Evolutionary conservation across 2,329 filamentous ascomycete genomes (phyloP), one percentile per base, ranked within the genome.

Genomic region (Pseudopithomyces chartarum): DNA sequence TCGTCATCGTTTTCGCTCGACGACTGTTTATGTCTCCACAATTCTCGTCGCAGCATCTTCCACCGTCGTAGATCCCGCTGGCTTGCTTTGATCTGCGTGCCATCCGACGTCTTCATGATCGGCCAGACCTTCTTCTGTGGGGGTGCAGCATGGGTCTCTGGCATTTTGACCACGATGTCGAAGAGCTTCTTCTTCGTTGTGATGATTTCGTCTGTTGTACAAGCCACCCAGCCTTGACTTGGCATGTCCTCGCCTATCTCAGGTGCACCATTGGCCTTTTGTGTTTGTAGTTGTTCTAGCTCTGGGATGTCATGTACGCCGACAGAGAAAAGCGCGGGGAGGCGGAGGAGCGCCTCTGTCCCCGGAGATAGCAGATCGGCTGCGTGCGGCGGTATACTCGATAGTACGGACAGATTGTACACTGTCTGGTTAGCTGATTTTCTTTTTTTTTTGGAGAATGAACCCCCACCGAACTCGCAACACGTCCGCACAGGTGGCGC

Each of bases 191-290:
- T 85, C 78, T 98, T 98, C 76, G 91, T 90, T 45, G 87, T 87
- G 13, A 99, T 83, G 56, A 99, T 95, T 69, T 90, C 94, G 77
- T 99, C 95, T 1, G 94, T 98, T 2, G 94, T 97, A 75, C 93
- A 97, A 12, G 94, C 95, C 57, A 97, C 88, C 92, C 93, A 99
- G 38, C 92, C 90, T 33, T 32, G 82, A 82, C 22, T 77, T 3
- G 56, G 52, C 10, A 56, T 38, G 32, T 61, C 72, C 40, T 85
- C 82, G 22, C 81, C 82, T 2, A 59, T 51, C 17, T 64, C 59
- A 34, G 77, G 75, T 15, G 76, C 69, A 11, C 74, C 72, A 40
- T 72, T 72, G 44, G 75, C 57, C 55, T 66, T 69, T 45, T 68
- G 54, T 0, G 56, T 59, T 29, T 82, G 82, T 60, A 90, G 83